These are phyloP conservation scores for Rubia tinctorum DNA, from an alignment of 305 asterid species.

Conservation along the genomic window DNA sequence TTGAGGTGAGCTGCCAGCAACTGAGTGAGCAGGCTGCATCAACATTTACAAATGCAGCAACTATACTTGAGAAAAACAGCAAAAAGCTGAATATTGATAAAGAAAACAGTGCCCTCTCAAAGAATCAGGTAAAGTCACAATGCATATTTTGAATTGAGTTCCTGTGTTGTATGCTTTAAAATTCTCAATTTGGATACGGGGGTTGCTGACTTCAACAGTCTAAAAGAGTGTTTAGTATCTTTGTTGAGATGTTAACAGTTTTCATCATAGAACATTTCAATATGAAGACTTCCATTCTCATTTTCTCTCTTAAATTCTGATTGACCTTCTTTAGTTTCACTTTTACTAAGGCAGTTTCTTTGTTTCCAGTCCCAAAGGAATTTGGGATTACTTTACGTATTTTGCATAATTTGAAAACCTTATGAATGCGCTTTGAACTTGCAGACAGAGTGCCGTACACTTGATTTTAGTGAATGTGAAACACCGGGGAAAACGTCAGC, in stretches of 20 bases:
- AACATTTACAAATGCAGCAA: no score
- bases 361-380: neutral
- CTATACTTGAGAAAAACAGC: slow-evolving; percentile 56
- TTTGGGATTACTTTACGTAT: neutral
- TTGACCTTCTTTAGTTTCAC: neutral
- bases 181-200: neutral
- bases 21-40: no score
- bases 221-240: neutral
- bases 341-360: neutral
- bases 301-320: neutral
- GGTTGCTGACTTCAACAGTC: neutral
- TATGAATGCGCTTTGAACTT: slow-evolving; percentile 3
- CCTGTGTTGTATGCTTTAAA: neutral
- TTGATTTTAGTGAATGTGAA: slow-evolving; percentile 86
- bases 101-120: slow-evolving; percentile 28
- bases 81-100: slow-evolving; percentile 32
- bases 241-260: neutral
- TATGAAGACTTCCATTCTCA: neutral
- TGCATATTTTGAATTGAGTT: neutral
- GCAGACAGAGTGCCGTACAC: slow-evolving; percentile 77
- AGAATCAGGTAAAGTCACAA: slow-evolving; percentile 23
- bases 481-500: slow-evolving; percentile 51
- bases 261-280: neutral
- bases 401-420: neutral
- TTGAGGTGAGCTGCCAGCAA: slow-evolving; percentile 53